Conservation (phyloP, 1,284 basidiomycete genomes). For the Limonomyces culmigenus region DNA sequence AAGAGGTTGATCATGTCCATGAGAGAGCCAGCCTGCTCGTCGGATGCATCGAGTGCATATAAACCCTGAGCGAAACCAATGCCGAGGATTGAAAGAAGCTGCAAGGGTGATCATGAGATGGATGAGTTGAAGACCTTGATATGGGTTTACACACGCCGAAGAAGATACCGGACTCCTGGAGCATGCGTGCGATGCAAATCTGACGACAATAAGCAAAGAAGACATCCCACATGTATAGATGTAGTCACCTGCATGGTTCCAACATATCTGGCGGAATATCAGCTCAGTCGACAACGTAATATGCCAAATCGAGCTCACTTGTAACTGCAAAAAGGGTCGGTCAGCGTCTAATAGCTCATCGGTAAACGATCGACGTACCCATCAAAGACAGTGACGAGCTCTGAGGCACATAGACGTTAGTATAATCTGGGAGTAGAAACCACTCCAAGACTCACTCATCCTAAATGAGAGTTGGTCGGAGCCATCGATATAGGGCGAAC, state of each 20-base stretch:
- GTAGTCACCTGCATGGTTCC: constrained; percentile 83
- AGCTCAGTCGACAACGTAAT: constrained; percentile 1
- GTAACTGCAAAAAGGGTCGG: constrained; percentile 18
- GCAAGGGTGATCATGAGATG: constrained; percentile 5
- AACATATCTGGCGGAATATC: constrained; percentile 33
- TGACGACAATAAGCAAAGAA: too few species aligned
- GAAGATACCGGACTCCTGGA: constrained; percentile 87
- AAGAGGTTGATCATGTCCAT: constrained; percentile 47
- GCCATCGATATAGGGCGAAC: constrained; percentile 4
- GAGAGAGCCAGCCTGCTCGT: constrained; percentile 38
- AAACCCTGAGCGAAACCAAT: constrained; percentile 78
- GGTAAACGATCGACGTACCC: constrained; percentile 19
- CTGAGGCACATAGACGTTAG: too few species aligned
- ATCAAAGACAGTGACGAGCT: constrained; percentile 65
- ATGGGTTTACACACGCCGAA: constrained; percentile 43
- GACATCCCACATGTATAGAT: too few species aligned
- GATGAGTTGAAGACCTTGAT: constrained; percentile 4
- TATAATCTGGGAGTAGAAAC: too few species aligned
- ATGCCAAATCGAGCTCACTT: constrained; percentile 28
- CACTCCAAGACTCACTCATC: constrained; percentile 71
- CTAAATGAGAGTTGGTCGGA: constrained; percentile 16
- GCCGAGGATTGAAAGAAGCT: constrained; percentile 68
- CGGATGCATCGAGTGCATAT: constrained; percentile 82
- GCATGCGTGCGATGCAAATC: constrained; percentile 77
- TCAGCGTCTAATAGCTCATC: not conserved